Base-by-base conservation (phyloP, 192 early-diverging fungal genomes). In the Podila clonocystis region DNA sequence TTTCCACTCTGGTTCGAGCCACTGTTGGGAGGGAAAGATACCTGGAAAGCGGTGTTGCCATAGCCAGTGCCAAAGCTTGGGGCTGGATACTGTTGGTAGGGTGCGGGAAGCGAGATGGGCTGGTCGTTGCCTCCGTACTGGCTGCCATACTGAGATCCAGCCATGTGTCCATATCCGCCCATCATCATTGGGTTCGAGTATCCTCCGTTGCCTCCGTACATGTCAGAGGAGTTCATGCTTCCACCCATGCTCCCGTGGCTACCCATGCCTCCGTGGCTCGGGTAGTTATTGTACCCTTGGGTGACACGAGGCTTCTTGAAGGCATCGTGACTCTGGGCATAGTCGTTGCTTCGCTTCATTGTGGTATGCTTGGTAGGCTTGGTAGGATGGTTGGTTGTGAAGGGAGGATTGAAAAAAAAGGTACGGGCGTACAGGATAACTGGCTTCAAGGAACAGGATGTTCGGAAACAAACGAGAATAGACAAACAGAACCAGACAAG, bases 281-380 rank as follows among this genome's bases (percentile, higher is more conserved):
- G 31, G 58, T 59, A 59, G 75, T 67, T 71, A 59, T 74, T 75
- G 60, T 76, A 82, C 19, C 83, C 68, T 71, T 89, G 89, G 30
- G 82, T 83, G 38, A 87, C 90, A 19, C 89, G 85, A 30, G 85
- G 89, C 62, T 91, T 91, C 69, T 91, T 91, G 67, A 82, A 85
- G 52, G 71, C 86, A 49, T 88, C 85, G 66, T 85, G 75, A 28
- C 74, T 82, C 60, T 86, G 86, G 62, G 76, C 86, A 77, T 88
- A 90, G 68, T 90, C 89, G 82, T 83, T 90, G 67, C 85, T 86
- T 75, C 89, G 85, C 84, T 89, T 90, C 89, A 90, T 90, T 45
- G 41, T 65, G 36, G 60, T 45, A 64, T 50, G 30, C 9, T 24
- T 58, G 63, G 49, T 12, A 30, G 41, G 34, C 50, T 69, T 52